A percentile compares a stretch with the other conserved stretches of the same genome.
Conservation (phyloP, 495 filamentous ascomycete genomes). For the Articulospora tetracladia region DNA sequence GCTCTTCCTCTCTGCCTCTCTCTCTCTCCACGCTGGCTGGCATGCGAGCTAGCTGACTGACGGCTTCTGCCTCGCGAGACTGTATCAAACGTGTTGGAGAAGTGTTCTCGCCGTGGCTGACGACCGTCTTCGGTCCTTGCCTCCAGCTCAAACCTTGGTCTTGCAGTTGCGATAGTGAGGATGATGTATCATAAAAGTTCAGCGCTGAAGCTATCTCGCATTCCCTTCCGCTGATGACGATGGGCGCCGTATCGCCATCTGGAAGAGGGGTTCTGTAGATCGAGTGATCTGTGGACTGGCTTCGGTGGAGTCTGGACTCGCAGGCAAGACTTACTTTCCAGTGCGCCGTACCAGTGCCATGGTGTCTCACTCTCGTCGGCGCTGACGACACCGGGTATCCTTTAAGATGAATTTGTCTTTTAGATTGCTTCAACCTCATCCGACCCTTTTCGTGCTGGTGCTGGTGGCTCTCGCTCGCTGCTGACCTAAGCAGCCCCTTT, state of each 20-base stretch:
- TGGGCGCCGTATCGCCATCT: neutral
- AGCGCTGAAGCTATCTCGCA: neutral
- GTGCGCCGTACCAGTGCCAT: too few species aligned
- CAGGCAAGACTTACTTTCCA: too few species aligned
- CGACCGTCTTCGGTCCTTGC: too few species aligned
- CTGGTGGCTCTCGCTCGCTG: neutral
- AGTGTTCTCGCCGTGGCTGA: neutral
- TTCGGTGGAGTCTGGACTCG: too few species aligned
- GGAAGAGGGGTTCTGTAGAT: neutral
- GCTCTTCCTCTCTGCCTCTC: too few species aligned
- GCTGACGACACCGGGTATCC: too few species aligned
- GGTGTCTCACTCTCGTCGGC: too few species aligned
- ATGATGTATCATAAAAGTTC: neutral
- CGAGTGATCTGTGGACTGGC: too few species aligned
- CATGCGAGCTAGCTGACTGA: too few species aligned
- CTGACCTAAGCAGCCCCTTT: neutral
- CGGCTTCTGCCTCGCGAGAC: too few species aligned
- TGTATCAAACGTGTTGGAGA: neutral
- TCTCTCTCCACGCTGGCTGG: too few species aligned
- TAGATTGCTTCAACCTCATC: neutral
- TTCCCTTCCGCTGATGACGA: neutral
- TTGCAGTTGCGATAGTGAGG: neutral
- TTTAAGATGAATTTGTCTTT: neutral
- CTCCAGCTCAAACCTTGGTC: too few species aligned
- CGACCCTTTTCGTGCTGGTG: neutral